phyloP scores from a whole-genome alignment of 1,284 basidiomycete species.

The Fomes fomentarius region DNA sequence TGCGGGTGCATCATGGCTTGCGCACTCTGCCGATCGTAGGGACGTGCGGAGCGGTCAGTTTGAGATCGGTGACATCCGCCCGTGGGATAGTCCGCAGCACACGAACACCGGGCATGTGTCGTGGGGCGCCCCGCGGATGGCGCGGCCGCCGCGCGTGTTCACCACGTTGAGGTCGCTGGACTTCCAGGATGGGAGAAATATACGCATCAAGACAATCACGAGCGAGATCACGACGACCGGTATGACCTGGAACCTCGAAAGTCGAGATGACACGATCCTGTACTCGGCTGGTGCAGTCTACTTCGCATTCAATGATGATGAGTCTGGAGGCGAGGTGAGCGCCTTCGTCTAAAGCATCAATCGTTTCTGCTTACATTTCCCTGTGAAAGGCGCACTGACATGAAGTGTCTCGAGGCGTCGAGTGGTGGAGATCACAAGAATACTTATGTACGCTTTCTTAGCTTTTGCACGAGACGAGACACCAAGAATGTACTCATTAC shows the following conservation, averaged over 20 bases:
- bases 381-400: no score
- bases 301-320: neutral
- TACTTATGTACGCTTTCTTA: no score
- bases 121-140: neutral
- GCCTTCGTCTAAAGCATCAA: no score
- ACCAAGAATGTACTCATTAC: no score
- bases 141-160: neutral
- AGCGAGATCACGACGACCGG: neutral
- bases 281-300: neutral
- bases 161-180: neutral
- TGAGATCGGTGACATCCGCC: constrained; percentile 2
- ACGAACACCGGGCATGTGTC: neutral
- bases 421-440: no score
- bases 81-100: neutral
- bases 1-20: constrained; percentile 9
- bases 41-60: constrained; percentile 9
- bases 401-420: no score
- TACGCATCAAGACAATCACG: neutral
- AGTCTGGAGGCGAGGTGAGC: no score
- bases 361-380: no score
- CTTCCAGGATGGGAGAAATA: neutral
- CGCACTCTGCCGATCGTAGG: neutral
- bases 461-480: no score
- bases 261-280: neutral
- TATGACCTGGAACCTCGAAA: neutral